These are phyloP conservation scores for Penicillium manginii DNA, from an alignment of 495 filamentous ascomycete species.

Conservation along the genomic window DNA sequence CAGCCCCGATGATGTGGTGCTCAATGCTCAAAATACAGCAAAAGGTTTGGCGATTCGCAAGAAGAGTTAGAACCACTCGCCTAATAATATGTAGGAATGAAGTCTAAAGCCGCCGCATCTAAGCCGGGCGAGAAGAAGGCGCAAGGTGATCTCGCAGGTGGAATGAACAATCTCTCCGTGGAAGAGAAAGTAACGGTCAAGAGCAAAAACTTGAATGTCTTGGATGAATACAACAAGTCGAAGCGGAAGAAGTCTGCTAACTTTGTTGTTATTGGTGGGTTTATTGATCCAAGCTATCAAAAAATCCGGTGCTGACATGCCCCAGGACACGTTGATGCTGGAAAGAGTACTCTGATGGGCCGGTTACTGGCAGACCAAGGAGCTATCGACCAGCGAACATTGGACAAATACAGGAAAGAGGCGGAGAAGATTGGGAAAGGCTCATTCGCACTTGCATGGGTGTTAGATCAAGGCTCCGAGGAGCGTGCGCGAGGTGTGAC, in stretches of 20 bases:
- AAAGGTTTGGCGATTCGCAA: slow-evolving; percentile 76
- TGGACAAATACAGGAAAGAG: slow-evolving; percentile 86
- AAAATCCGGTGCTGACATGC: slow-evolving; percentile 14
- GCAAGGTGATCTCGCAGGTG: slow-evolving; percentile 44
- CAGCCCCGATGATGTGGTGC: slow-evolving; percentile 91
- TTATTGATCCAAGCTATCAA: neutral
- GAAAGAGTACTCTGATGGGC: slow-evolving; percentile 97
- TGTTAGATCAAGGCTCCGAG: slow-evolving; percentile 86
- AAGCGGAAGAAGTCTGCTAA: slow-evolving; percentile 81
- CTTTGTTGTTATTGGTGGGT: slow-evolving; percentile 91
- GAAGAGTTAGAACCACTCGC: slow-evolving; percentile 39
- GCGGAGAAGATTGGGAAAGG: slow-evolving; percentile 90
- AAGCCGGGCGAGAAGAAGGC: slow-evolving; percentile 48
- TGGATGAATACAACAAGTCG: slow-evolving; percentile 76
- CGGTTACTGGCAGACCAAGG: slow-evolving; percentile 87
- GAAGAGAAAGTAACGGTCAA: slow-evolving; percentile 73
- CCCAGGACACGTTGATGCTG: slow-evolving; percentile 91
- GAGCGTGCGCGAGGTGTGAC: slow-evolving; percentile 91
- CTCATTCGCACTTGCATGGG: slow-evolving; percentile 96
- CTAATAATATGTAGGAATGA: slow-evolving; percentile 53
- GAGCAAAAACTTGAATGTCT: slow-evolving; percentile 85
- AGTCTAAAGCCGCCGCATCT: slow-evolving; percentile 48
- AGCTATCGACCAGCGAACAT: slow-evolving; percentile 81
- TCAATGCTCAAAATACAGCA: slow-evolving; percentile 74
- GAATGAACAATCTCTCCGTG: slow-evolving; percentile 63